Conservation (phyloP, 495 filamentous ascomycete species). For the Corynascus novoguineensis region DNA sequence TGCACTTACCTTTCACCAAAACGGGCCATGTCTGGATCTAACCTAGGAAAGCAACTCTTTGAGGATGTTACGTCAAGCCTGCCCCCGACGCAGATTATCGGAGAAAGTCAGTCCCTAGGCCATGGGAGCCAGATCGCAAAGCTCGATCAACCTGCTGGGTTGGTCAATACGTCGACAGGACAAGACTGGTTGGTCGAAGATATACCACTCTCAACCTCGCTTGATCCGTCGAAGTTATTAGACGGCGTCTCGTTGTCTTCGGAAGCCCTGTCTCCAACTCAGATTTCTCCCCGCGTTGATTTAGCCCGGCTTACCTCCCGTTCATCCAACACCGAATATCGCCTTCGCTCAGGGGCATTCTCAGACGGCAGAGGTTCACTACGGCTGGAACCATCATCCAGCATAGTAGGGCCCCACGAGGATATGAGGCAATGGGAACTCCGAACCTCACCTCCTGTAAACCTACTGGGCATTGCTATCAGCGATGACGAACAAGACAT, state of each 20-base stretch:
- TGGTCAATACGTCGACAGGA: background rate
- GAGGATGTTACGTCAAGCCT: conserved; percentile 16
- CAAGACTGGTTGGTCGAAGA: background rate
- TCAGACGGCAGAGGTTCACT: background rate
- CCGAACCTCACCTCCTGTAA: background rate
- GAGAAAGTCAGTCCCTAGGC: conserved; percentile 15
- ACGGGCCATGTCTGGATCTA: background rate
- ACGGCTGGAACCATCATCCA: background rate
- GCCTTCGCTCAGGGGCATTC: background rate
- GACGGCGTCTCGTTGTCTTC: conserved; percentile 5
- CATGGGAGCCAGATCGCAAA: background rate
- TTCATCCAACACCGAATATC: background rate
- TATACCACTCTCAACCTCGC: background rate
- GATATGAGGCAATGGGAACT: background rate
- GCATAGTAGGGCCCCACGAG: no score
- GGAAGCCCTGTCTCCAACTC: background rate
- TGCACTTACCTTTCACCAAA: background rate
- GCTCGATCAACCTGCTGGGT: no score
- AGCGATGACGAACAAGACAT: background rate
- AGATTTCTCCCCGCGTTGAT: background rate
- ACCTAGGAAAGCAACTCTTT: conserved; percentile 20
- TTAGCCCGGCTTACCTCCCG: background rate
- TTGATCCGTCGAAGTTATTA: background rate
- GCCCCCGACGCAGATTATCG: conserved; percentile 18
- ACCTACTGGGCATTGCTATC: background rate